These are phyloP conservation scores for Cystobasidiaceae sp. DNA, from an alignment of 1,284 basidiomycete species.

Conservation along the genomic window DNA sequence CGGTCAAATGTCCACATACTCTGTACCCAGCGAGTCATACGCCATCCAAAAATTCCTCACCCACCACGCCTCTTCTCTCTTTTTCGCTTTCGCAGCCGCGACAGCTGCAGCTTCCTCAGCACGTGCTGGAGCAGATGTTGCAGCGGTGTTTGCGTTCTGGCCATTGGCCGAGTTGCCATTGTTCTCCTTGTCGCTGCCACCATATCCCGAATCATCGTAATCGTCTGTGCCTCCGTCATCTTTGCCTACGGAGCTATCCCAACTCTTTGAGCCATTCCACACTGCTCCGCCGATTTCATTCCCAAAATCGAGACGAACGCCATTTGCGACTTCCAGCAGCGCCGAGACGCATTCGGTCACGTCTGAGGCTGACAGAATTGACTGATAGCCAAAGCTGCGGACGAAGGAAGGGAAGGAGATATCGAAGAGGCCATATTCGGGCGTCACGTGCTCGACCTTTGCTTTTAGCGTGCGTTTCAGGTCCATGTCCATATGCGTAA, in stretches of 20 bases:
- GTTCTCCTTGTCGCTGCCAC: slow-evolving; percentile 54
- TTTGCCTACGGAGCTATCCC: slow-evolving; percentile 32
- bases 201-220: slow-evolving; percentile 55
- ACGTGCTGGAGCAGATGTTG: no score
- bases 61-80: slow-evolving; percentile 66
- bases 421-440: slow-evolving; percentile 94
- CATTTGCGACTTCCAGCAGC: slow-evolving; percentile 83
- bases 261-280: slow-evolving; percentile 57
- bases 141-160: slow-evolving; percentile 36
- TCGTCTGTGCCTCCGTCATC: slow-evolving; percentile 42
- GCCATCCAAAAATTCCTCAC: slow-evolving; percentile 88
- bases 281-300: slow-evolving; percentile 67
- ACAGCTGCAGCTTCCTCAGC: slow-evolving; percentile 34
- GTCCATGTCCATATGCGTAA: slow-evolving; percentile 92
- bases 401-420: slow-evolving; percentile 89
- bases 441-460: slow-evolving; percentile 83
- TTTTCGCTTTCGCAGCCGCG: slow-evolving; percentile 36
- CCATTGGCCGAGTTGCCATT: slow-evolving; percentile 51
- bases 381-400: slow-evolving; percentile 81
- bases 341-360: slow-evolving; percentile 85
- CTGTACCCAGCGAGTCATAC: slow-evolving; percentile 71
- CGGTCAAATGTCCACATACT: no score
- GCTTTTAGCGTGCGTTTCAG: slow-evolving; percentile 74
- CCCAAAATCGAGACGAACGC: slow-evolving; percentile 80
- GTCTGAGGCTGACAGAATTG: slow-evolving; percentile 83